A percentile compares a stretch with the other conserved stretches of the same genome.
phyloP scores from a whole-genome alignment of 345 rosid species.

The Salix brachista region DNA sequence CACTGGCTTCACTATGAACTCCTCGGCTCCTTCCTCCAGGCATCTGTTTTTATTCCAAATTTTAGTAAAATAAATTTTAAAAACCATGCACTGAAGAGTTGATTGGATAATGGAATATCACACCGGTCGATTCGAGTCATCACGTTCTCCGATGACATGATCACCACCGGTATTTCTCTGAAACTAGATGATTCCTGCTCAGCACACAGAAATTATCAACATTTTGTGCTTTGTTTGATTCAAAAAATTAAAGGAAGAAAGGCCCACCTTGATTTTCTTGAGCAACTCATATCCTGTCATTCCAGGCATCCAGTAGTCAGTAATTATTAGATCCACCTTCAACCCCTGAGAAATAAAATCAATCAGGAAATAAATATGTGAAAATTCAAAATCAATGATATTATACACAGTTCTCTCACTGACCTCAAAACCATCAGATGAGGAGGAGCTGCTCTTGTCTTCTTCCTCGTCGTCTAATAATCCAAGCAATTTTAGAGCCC shows the following conservation, averaged over 20 bases:
- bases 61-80: neutral
- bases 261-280: constrained; percentile 78
- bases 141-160: constrained; percentile 93
- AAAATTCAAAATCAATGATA: too few species aligned
- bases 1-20: constrained; percentile 86
- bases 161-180: constrained; percentile 77
- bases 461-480: constrained; percentile 42
- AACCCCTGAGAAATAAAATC: constrained; percentile 38
- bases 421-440: constrained; percentile 38
- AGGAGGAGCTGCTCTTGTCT: constrained; percentile 32
- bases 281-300: constrained; percentile 98
- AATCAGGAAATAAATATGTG: neutral
- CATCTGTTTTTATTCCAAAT: constrained; percentile 41
- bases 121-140: constrained; percentile 78
- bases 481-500: constrained; percentile 84
- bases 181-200: constrained; percentile 72
- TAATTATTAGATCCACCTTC: constrained; percentile 87
- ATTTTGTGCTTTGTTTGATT: neutral
- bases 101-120: neutral
- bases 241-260: neutral
- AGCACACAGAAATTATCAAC: neutral
- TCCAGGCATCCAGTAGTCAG: constrained; percentile 98
- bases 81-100: neutral
- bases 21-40: constrained; percentile 94
- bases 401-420: constrained; percentile 7